Evolutionary conservation across 2,329 filamentous ascomycete species (phyloP).

Genomic region (Curvularia verruculosa): DNA sequence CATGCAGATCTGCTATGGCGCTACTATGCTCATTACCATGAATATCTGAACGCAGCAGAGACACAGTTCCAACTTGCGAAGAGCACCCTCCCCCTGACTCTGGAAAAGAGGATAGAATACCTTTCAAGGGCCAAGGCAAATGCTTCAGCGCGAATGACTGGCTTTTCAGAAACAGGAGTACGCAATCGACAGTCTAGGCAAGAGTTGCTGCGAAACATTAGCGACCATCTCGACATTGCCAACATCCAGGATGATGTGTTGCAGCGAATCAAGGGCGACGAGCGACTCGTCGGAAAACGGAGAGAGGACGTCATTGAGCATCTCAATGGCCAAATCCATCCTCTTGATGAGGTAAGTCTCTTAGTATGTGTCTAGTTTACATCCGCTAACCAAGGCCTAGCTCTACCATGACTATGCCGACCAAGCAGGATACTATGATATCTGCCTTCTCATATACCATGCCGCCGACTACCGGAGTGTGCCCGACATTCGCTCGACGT

Average conservation of each 20-base stretch:
- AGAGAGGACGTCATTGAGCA: conserved; percentile 68
- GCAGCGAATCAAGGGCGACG: conserved; percentile 75
- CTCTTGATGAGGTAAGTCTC: conserved; percentile 73
- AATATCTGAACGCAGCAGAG: conserved; percentile 84
- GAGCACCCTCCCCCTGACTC: conserved; percentile 77
- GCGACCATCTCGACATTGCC: conserved; percentile 86
- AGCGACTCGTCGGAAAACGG: conserved; percentile 68
- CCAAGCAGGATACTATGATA: conserved; percentile 88
- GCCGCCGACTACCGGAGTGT: conserved; percentile 89
- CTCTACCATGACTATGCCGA: conserved; percentile 95
- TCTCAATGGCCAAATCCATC: conserved; percentile 78
- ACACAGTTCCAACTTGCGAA: conserved; percentile 85
- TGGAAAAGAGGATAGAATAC: conserved; percentile 86
- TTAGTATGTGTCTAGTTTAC: not conserved
- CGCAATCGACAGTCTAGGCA: conserved; percentile 76
- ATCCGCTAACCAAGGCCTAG: conserved; percentile 53
- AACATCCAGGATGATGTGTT: conserved; percentile 94
- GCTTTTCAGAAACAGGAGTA: conserved; percentile 62
- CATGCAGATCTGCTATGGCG: conserved; percentile 92
- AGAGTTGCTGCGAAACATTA: conserved; percentile 81
- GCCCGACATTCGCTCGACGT: conserved; percentile 81
- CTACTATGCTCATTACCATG: conserved; percentile 84
- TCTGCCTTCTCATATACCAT: conserved; percentile 91
- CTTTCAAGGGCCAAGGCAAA: conserved; percentile 91
- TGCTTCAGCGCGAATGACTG: conserved; percentile 79